Base-by-base conservation (phyloP, 1,284 basidiomycete species). In the Tylopilus sp. region DNA sequence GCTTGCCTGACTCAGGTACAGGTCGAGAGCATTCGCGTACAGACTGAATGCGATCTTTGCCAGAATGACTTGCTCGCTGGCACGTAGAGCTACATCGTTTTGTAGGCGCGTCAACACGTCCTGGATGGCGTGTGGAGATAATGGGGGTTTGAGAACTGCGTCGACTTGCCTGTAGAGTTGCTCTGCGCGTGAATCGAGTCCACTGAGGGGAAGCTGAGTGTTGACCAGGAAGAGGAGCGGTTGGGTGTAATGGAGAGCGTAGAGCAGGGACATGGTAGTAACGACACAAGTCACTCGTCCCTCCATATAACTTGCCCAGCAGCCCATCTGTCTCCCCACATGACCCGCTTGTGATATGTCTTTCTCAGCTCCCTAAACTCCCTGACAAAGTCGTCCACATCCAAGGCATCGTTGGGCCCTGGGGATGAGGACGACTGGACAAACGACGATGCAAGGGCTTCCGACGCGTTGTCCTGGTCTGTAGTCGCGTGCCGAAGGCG, bases 241-340 rank as follows among this genome's bases (percentile, higher is more conserved):
- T 31, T 63, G 49, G 6, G 53, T 64, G 53, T 69, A 65, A 31
- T 67, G 65, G 39, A 43, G 16, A 40, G 63, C 58, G 49, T 67
- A 66, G 29, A 52, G 42, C 15, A 31, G 40, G 28, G 55, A 55
- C 61, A 65, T 66, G 45, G 46, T 51, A 25, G 48, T 48, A 43
- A 8, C 6, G 31, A 26, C 28, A 56, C 48, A 47, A 55, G 41
- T 23, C 34, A 18, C 13, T 64, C 56, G 79, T 55, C 82, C 49
- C 75, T 67, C 92, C 92, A 96, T 23, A 79, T 78, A 5, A 96
- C 92, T 57, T 91, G 84, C 2, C 89, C 90, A 26, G 81, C 76
- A 1, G 82, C 74, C 90, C 92, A 95, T 58, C 87, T 77, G 60
- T 93, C 89, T 16, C 84, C 81, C 88, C 90, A 95, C 65, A 95